A percentile compares a stretch with the other conserved stretches of the same genome.
phyloP scores from a whole-genome alignment of 1,284 basidiomycete species.

The Rugosomyces carneus region DNA sequence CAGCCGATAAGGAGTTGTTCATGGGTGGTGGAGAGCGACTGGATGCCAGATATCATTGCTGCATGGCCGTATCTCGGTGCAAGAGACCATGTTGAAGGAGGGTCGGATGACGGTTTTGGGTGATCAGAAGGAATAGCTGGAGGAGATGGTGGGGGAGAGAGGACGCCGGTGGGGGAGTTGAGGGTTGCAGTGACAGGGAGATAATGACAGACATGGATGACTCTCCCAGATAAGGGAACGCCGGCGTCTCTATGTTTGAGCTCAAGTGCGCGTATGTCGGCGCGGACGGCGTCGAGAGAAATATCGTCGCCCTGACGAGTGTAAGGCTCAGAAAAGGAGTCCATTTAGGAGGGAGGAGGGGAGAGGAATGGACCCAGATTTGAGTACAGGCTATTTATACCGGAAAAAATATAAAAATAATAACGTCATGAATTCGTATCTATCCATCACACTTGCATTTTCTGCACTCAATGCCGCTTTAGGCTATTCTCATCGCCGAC shows the following conservation, averaged over 20 bases:
- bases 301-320: constrained; percentile 43
- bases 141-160: constrained; percentile 67
- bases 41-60: constrained; percentile 93
- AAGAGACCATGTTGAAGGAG: constrained; percentile 62
- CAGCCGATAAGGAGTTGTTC: constrained; percentile 92
- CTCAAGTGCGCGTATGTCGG: constrained; percentile 60
- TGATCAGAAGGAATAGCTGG: constrained; percentile 43
- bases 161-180: constrained; percentile 41
- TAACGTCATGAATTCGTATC: not conserved
- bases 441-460: not conserved
- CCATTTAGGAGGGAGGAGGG: constrained; percentile 23
- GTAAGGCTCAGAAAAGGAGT: constrained; percentile 44
- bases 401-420: not conserved
- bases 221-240: constrained; percentile 72
- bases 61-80: constrained; percentile 84
- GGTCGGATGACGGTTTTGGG: constrained; percentile 10
- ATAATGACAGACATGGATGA: constrained; percentile 85
- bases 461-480: not conserved
- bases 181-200: constrained; percentile 65
- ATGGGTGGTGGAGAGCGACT: constrained; percentile 76
- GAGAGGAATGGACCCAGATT: not conserved
- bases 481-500: not conserved
- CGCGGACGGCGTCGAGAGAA: constrained; percentile 48
- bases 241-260: constrained; percentile 62
- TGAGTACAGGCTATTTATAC: not conserved